Base-by-base conservation (phyloP, 78 protist species). In the Neovahlkampfia damariscottae region DNA sequence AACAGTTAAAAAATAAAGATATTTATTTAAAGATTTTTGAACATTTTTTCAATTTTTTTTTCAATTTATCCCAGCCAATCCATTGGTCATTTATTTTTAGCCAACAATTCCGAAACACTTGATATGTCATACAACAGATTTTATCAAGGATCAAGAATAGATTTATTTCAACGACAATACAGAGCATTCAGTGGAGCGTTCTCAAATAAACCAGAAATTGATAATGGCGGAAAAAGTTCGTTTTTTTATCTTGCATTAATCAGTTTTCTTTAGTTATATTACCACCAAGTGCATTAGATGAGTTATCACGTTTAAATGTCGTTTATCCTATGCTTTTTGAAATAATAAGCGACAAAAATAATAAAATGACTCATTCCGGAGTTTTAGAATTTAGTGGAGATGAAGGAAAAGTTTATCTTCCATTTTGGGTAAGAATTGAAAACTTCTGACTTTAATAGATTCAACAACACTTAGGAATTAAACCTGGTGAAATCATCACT, bases 341-440 rank as follows among this genome's bases (percentile, higher is more conserved):
- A 6, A 9, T 80, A 31, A 5, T 32, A 8, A 77, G 6, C n/a
- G 28, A 40, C 1, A 3, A 4, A 28, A 35, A 3, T 9, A 74
- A 77, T 27, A 71, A 4, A 6, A 32, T 27, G 28, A 50, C 72
- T 35, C 68, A 72, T 66, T 19, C 66, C 66, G 83, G 83, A 1
- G 81, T 80, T 39, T 40, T 80, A 10, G 83, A 80, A 58, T 80
- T 80, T 69, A 2, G 71, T 2, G 77, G 78, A 1, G 69, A 41
- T 5, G 83, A 71, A 6, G 83, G 83, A n/a, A 29, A 40, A 9
- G 72, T 5, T 3, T 5, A 70, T 9, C 1, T 74, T 5, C 83
- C 83, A 35, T 36, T 29, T 27, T 80, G 83, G 83, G 29, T 80
- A 68, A 29, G 66, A 50, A 50, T n/a, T 50, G 62, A 50, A 50